A percentile compares a stretch with the other conserved stretches of the same genome.
These are phyloP conservation scores for Dryas drummondii DNA, from an alignment of 306 rosid genomes.

Conservation along the genomic window DNA sequence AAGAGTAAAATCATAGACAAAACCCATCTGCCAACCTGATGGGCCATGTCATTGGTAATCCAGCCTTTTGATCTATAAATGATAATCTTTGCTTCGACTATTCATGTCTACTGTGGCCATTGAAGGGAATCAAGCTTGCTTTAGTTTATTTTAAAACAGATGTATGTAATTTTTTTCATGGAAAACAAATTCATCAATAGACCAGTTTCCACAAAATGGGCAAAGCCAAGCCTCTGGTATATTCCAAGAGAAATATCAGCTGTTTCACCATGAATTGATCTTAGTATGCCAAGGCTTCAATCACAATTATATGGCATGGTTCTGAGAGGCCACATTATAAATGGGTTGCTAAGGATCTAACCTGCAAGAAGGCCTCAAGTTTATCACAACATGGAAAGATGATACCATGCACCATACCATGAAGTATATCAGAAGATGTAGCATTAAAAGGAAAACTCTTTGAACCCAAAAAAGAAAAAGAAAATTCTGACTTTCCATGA, in stretches of 20 bases:
- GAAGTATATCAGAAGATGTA: neutral
- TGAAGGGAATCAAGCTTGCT: too few relatives aligned
- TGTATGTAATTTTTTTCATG: neutral
- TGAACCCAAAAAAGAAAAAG: too few relatives aligned
- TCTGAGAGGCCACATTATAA: conserved; percentile 42
- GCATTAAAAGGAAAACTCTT: neutral
- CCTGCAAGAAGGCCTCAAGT: conserved; percentile 19
- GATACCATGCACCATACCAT: neutral
- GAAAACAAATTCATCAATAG: neutral
- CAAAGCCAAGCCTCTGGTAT: neutral
- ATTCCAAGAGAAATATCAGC: neutral
- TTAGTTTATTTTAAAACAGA: too few relatives aligned
- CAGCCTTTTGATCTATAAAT: too few relatives aligned
- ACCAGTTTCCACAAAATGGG: conserved; percentile 1
- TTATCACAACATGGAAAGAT: neutral
- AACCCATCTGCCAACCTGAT: too few relatives aligned
- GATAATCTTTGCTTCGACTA: too few relatives aligned
- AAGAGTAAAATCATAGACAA: too few relatives aligned
- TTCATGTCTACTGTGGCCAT: too few relatives aligned
- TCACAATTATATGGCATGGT: conserved; percentile 36
- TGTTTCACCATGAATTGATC: conserved; percentile 1
- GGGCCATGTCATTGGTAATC: too few relatives aligned
- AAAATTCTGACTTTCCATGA: too few relatives aligned
- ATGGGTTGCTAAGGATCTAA: conserved; percentile 35
- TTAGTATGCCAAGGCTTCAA: neutral